phyloP scores from a whole-genome alignment of 805 yeast species.

The Metschnikowia koreensis region DNA sequence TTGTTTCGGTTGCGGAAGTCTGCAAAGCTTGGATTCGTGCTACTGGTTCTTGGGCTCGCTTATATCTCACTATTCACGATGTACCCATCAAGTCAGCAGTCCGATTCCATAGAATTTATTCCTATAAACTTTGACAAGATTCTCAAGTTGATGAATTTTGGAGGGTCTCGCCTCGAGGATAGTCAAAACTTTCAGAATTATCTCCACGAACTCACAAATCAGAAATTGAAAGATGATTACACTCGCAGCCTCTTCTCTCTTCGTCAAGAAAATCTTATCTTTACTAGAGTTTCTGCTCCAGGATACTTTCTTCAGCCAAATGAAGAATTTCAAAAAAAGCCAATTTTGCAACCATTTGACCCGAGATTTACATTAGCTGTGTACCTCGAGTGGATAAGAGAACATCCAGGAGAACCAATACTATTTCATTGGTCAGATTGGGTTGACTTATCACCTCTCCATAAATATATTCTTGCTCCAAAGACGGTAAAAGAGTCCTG shows the following conservation, averaged over 20 bases:
- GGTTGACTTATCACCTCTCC: slow-evolving; percentile 13
- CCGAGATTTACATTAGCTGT: slow-evolving; percentile 23
- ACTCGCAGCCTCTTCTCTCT: slow-evolving; percentile 5
- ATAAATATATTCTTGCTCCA: slow-evolving; percentile 13
- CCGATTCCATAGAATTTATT: neutral
- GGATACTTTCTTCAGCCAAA: neutral
- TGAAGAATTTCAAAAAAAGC: neutral
- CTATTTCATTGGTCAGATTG: slow-evolving; percentile 24
- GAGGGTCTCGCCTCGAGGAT: neutral
- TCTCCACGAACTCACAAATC: neutral
- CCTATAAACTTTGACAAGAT: no score
- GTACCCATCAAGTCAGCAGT: neutral
- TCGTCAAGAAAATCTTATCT: slow-evolving; percentile 8
- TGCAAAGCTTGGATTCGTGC: neutral
- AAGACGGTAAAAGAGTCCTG: slow-evolving; percentile 18
- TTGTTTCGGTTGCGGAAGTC: neutral
- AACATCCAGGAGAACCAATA: slow-evolving; percentile 9
- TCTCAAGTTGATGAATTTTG: no score
- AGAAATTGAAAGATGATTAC: slow-evolving; percentile 6
- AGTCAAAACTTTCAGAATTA: neutral
- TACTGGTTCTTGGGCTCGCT: neutral
- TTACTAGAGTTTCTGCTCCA: slow-evolving; percentile 8
- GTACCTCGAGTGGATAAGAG: slow-evolving; percentile 14
- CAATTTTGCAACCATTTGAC: slow-evolving; percentile 18
- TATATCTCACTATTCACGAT: neutral